Evolutionary conservation across 1,284 basidiomycete genomes (phyloP), one percentile per base, ranked within the genome.

Genomic region (Puccinia polysora): DNA sequence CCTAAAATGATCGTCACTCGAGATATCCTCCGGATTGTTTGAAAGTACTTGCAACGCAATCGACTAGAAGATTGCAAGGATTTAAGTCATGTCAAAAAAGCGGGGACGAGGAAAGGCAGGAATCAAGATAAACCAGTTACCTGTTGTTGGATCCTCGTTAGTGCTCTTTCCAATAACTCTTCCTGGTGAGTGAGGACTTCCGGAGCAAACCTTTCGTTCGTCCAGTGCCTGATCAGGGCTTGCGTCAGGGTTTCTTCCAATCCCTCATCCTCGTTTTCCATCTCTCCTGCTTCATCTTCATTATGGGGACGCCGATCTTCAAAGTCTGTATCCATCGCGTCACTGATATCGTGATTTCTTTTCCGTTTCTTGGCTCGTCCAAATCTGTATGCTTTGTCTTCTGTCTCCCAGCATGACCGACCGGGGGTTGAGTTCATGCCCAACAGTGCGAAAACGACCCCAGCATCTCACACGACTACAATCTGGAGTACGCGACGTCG

Each of bases 141-240:
- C 58, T 70, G 68, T 45, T 70, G 68, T 30, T 70, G 53, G 7
- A 70, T 70, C n/a, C 58, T 34, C 5, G 53, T 40, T 20, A 70
- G 32, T 2, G 34, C 58, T 25, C 8, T 38, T n/a, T 70, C 68
- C 32, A 70, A 49, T 18, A 70, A 50, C 0, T 56, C 47, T n/a
- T 70, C 58, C 58, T 70, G 68, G 53, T 62, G 68, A 14, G 34
- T n/a, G 20, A 70, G 53, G 25, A 70, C 58, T 43, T 70, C 68
- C 23, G 68, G 68, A 3, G 68, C 68, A 49, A 70, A 62, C 40
- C 68, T n/a, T 38, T 70, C 68, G 49, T 70, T 70, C 1, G 47
- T 40, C 68, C 68, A 70, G 34, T 70, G 68, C 52, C 68, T 30
- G 25, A 70, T 70, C 20, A 70, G 18, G 20, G 60, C 47, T 28